Conservation (phyloP, 768 basidiomycete genomes). For the Fomitopsis serialis region DNA sequence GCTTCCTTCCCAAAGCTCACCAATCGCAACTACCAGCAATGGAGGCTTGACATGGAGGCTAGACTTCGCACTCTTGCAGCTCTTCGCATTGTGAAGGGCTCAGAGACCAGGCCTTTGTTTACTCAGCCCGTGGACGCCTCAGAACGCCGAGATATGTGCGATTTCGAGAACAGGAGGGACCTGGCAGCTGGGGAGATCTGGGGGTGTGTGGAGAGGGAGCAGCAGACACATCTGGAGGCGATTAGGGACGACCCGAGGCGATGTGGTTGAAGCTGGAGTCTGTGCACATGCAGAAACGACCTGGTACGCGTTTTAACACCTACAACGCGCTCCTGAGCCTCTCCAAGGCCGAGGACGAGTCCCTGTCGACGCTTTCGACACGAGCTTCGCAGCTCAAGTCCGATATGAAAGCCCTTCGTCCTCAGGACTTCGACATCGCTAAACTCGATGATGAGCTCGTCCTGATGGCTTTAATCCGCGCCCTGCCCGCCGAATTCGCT, state of each 20-base stretch:
- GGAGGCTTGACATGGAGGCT: too few relatives aligned
- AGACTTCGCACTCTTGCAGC: too few relatives aligned
- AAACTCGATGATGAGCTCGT: background rate
- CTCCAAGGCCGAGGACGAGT: slow-evolving; percentile 9
- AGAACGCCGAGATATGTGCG: too few relatives aligned
- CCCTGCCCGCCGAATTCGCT: background rate
- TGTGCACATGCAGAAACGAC: slow-evolving; percentile 9
- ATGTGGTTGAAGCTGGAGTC: slow-evolving; percentile 11
- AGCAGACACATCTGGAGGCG: too few relatives aligned
- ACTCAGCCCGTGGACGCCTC: too few relatives aligned
- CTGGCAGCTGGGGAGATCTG: too few relatives aligned
- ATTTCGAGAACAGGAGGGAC: too few relatives aligned
- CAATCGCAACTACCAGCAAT: too few relatives aligned
- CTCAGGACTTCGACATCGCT: slow-evolving; percentile 1
- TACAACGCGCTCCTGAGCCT: slow-evolving; percentile 10
- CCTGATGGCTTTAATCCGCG: background rate
- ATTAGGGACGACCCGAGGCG: slow-evolving; percentile 2
- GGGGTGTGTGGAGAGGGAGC: too few relatives aligned
- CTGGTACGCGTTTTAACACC: slow-evolving; percentile 12
- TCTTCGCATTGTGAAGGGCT: too few relatives aligned
- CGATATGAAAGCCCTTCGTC: slow-evolving; percentile 8
- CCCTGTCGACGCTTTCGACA: slow-evolving; percentile 5
- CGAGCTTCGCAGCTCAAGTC: slow-evolving; percentile 7
- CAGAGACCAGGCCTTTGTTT: too few relatives aligned
- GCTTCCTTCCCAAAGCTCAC: too few relatives aligned